Percentiles rank a stretch among this genome's conserved stretches.
These are phyloP conservation scores for Scenedesmus sp. DNA, from an alignment of 163 green algal species.

Conservation along the genomic window DNA sequence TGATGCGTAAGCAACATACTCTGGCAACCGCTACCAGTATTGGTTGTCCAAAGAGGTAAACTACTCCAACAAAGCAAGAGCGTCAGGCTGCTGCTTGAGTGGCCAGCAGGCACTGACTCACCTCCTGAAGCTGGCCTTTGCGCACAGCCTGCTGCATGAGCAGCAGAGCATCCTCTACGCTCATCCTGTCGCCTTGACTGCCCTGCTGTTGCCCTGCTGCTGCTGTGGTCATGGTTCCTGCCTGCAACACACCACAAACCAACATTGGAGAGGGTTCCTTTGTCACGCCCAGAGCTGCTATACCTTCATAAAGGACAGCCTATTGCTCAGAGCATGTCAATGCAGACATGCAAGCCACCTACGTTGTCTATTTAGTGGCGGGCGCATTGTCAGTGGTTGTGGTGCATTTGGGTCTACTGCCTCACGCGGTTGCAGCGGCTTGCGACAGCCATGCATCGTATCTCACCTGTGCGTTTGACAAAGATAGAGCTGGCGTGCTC, in stretches of 20 bases:
- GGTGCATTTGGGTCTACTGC: background rate
- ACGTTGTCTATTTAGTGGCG: background rate
- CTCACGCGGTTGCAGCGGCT: background rate
- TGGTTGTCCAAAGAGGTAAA: too few relatives aligned
- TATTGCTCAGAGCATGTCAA: background rate
- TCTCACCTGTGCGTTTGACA: background rate
- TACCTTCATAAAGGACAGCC: too few relatives aligned
- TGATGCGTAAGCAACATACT: too few relatives aligned
- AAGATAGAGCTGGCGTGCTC: background rate
- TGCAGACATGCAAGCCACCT: background rate
- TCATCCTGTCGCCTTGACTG: background rate
- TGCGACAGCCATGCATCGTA: background rate
- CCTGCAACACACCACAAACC: background rate
- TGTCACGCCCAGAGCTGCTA: background rate
- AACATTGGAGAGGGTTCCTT: background rate
- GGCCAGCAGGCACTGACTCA: background rate
- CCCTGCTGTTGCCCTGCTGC: background rate
- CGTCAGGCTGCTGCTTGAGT: background rate
- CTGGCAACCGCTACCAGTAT: too few relatives aligned
- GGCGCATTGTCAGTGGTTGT: background rate
- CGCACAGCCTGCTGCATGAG: slow-evolving; percentile 47
- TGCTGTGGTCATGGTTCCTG: background rate
- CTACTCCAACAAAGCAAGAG: background rate
- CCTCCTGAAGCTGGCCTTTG: slow-evolving; percentile 39
- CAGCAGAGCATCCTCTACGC: slow-evolving; percentile 28